Evolutionary conservation across 345 rosid species (phyloP).

Genomic region (Acer campestre): DNA sequence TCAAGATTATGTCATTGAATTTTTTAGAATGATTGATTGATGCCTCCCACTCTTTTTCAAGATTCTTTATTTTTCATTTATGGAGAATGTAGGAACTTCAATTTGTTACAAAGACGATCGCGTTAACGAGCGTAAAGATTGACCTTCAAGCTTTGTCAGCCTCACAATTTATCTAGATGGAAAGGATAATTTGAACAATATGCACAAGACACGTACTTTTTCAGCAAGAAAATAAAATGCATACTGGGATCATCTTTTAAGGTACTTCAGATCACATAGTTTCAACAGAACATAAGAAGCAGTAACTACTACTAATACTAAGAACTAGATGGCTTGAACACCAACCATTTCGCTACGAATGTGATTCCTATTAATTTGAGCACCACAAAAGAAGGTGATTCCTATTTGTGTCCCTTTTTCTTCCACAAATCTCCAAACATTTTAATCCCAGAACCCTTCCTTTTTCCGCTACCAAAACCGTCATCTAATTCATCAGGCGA

Average conservation of each 20-base stretch:
- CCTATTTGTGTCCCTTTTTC: slow-evolving; percentile 73
- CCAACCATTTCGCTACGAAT: slow-evolving; percentile 29
- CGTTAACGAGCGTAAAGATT: too few relatives aligned
- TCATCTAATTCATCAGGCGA: slow-evolving; percentile 67
- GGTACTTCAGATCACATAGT: slow-evolving; percentile 6
- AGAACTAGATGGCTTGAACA: slow-evolving; percentile 14
- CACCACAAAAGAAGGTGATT: background rate
- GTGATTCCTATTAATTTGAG: background rate
- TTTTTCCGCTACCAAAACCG: slow-evolving; percentile 67
- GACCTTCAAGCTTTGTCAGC: too few relatives aligned
- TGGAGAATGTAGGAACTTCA: too few relatives aligned
- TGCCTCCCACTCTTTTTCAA: too few relatives aligned
- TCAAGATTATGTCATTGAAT: too few relatives aligned
- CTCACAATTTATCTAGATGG: too few relatives aligned
- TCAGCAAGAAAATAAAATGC: slow-evolving; percentile 3
- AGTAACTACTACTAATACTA: background rate
- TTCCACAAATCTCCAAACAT: slow-evolving; percentile 92
- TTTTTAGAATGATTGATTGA: too few relatives aligned
- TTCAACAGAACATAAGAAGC: background rate
- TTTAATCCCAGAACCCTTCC: slow-evolving; percentile 73
- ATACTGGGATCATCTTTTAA: slow-evolving; percentile 5
- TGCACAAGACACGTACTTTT: too few relatives aligned
- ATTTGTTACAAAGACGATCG: too few relatives aligned
- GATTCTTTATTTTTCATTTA: too few relatives aligned
- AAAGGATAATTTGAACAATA: too few relatives aligned